phyloP scores from a whole-genome alignment of 805 yeast species.

The Candida sanyiensis region DNA sequence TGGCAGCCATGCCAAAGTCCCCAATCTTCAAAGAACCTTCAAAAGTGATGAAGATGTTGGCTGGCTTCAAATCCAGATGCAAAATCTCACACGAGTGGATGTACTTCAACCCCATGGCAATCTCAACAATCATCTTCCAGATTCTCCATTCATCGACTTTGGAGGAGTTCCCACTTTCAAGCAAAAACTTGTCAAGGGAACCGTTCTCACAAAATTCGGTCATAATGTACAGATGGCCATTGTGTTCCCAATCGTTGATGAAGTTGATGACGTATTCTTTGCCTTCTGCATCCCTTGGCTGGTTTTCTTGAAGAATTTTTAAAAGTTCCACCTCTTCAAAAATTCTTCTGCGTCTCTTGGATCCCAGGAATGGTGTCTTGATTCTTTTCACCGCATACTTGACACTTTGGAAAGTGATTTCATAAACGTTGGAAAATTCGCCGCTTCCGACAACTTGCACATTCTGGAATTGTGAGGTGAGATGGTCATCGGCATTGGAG shows the following conservation, averaged over 20 bases:
- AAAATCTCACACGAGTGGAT: conserved; percentile 73
- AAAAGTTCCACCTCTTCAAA: conserved; percentile 75
- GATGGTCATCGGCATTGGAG: conserved; percentile 33
- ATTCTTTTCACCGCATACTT: conserved; percentile 85
- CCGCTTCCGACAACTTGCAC: conserved; percentile 76
- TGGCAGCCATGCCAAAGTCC: conserved; percentile 92
- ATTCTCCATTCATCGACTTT: conserved; percentile 94
- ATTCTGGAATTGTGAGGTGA: conserved; percentile 47
- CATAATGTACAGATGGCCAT: conserved; percentile 78
- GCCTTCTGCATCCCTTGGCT: conserved; percentile 48
- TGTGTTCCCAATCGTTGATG: conserved; percentile 80
- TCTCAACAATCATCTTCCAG: conserved; percentile 91
- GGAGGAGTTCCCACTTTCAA: conserved; percentile 68
- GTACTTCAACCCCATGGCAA: conserved; percentile 70
- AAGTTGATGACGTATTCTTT: conserved; percentile 73
- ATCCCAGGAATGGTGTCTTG: conserved; percentile 54
- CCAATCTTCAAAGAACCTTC: conserved; percentile 94
- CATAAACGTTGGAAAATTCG: conserved; percentile 84
- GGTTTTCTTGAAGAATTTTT: conserved; percentile 34
- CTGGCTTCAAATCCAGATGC: conserved; percentile 92
- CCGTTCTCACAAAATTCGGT: conserved; percentile 96
- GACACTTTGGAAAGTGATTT: conserved; percentile 60
- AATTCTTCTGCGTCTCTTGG: conserved; percentile 54
- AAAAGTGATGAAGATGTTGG: conserved; percentile 88
- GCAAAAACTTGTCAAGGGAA: conserved; percentile 71